phyloP scores from a whole-genome alignment of 1,284 basidiomycete genomes.

The Apiotrichum montevideense region DNA sequence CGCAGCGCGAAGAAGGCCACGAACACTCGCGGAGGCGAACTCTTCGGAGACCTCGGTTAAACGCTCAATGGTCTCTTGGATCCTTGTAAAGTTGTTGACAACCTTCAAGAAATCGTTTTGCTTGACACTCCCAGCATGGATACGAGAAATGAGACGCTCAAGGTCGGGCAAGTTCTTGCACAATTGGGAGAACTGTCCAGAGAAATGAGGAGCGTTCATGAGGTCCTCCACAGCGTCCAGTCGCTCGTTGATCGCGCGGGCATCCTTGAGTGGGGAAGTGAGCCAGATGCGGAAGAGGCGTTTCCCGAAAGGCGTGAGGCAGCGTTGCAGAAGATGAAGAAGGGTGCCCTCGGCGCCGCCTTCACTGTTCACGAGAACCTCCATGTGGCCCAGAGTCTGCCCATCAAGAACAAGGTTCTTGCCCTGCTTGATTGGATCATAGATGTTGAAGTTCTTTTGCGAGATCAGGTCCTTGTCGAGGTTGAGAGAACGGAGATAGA shows the following conservation, averaged over 20 bases:
- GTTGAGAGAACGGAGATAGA: slow-evolving; percentile 84
- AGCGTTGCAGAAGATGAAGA: slow-evolving; percentile 72
- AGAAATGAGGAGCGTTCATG: slow-evolving; percentile 67
- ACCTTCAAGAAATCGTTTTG: slow-evolving; percentile 80
- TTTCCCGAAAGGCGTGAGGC: slow-evolving; percentile 72
- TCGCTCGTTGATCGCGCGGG: slow-evolving; percentile 78
- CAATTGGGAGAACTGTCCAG: slow-evolving; percentile 64
- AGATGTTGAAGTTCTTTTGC: slow-evolving; percentile 93
- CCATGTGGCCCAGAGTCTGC: slow-evolving; percentile 86
- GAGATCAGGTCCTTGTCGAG: slow-evolving; percentile 87
- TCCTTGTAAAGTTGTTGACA: slow-evolving; percentile 63
- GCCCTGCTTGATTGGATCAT: slow-evolving; percentile 85
- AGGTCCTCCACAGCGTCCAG: slow-evolving; percentile 89
- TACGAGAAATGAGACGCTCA: slow-evolving; percentile 84
- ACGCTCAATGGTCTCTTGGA: slow-evolving; percentile 61
- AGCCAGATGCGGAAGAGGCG: slow-evolving; percentile 59
- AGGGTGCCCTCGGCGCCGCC: slow-evolving; percentile 84
- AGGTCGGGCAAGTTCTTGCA: slow-evolving; percentile 82
- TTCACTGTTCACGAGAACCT: slow-evolving; percentile 84
- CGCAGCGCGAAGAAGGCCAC: slow-evolving; percentile 67
- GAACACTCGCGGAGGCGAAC: slow-evolving; percentile 70
- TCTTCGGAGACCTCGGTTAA: slow-evolving; percentile 61
- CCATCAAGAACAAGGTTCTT: slow-evolving; percentile 81
- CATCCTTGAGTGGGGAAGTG: slow-evolving; percentile 75
- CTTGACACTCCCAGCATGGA: slow-evolving; percentile 83